Percentiles rank a stretch among this genome's conserved stretches.
These are phyloP conservation scores for Phaeosphaeria sp. DNA, from an alignment of 2,329 filamentous ascomycete species.

Conservation along the genomic window DNA sequence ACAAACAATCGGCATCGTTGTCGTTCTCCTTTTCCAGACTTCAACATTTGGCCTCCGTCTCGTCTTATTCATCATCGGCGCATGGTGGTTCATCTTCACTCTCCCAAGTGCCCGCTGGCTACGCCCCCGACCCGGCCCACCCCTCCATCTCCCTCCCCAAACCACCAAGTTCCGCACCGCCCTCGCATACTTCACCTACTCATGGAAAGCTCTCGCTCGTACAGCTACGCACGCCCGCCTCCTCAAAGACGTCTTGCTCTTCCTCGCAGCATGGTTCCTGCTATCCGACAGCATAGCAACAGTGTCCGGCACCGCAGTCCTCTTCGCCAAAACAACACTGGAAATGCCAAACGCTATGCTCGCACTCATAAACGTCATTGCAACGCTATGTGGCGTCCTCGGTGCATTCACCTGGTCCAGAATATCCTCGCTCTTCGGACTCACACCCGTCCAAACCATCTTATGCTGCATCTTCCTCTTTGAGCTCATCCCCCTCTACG, in stretches of 20 bases:
- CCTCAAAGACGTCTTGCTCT: slow-evolving; percentile 76
- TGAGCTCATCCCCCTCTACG: slow-evolving; percentile 91
- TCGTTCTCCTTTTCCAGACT: slow-evolving; percentile 67
- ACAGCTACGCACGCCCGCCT: slow-evolving; percentile 78
- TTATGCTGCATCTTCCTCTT: slow-evolving; percentile 90
- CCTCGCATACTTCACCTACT: slow-evolving; percentile 76
- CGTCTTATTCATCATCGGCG: slow-evolving; percentile 83
- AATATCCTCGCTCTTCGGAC: slow-evolving; percentile 71
- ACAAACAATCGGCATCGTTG: slow-evolving; percentile 79
- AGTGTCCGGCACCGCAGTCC: slow-evolving; percentile 89
- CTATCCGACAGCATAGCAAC: slow-evolving; percentile 94
- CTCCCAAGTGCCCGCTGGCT: slow-evolving; percentile 89
- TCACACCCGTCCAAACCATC: slow-evolving; percentile 86
- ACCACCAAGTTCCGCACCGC: slow-evolving; percentile 57
- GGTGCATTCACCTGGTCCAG: slow-evolving; percentile 91
- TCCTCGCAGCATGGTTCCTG: slow-evolving; percentile 90
- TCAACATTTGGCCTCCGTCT: slow-evolving; percentile 86
- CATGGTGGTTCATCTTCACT: slow-evolving; percentile 94
- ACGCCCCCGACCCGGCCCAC: slow-evolving; percentile 85
- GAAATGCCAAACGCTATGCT: slow-evolving; percentile 88
- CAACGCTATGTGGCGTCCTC: slow-evolving; percentile 80
- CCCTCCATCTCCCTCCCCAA: slow-evolving; percentile 51
- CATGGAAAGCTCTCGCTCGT: slow-evolving; percentile 85
- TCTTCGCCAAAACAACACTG: slow-evolving; percentile 93
- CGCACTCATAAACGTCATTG: slow-evolving; percentile 92